Evolutionary conservation across 768 basidiomycete genomes (phyloP).

Genomic region (Pleurotus citrinopileatus): DNA sequence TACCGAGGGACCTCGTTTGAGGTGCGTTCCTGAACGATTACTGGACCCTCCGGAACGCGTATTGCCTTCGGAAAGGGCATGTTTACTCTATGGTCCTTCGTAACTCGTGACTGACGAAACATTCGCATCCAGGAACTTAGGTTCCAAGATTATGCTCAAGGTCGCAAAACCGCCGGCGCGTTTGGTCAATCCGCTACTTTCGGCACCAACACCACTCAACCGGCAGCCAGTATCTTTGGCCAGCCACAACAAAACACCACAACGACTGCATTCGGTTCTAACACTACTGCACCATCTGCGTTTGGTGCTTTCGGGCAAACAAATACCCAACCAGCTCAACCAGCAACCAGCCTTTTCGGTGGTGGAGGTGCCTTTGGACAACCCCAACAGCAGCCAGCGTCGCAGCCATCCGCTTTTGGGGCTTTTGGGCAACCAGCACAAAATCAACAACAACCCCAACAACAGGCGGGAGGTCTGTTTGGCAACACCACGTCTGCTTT

Average conservation of each 20-base stretch:
- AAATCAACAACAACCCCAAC: constrained; percentile 20
- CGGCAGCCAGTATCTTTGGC: constrained; percentile 46
- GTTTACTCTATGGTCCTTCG: neutral
- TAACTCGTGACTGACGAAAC: constrained; percentile 12
- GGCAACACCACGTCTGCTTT: constrained; percentile 20
- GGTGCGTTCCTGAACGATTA: constrained; percentile 34
- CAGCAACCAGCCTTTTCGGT: constrained; percentile 37
- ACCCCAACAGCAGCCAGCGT: constrained; percentile 17
- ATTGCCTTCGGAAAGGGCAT: constrained; percentile 11
- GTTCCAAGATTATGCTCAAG: constrained; percentile 71
- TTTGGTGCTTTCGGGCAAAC: constrained; percentile 55
- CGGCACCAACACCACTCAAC: constrained; percentile 38
- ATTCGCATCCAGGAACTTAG: constrained; percentile 58
- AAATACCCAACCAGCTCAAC: constrained; percentile 24
- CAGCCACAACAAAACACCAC: constrained; percentile 33
- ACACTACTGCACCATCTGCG: constrained; percentile 29
- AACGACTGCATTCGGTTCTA: constrained; percentile 34
- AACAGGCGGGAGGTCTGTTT: constrained; percentile 22
- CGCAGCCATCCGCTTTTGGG: constrained; percentile 26
- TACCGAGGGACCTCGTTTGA: constrained; percentile 80
- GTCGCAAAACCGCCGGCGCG: constrained; percentile 65
- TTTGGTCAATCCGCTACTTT: constrained; percentile 57
- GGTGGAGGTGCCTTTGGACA: constrained; percentile 30
- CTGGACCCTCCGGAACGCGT: constrained; percentile 10
- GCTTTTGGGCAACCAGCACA: constrained; percentile 27